Evolutionary conservation across 495 filamentous ascomycete species (phyloP), one percentile per base, ranked within the genome.

Genomic region (Lindgomyces ingoldianus): DNA sequence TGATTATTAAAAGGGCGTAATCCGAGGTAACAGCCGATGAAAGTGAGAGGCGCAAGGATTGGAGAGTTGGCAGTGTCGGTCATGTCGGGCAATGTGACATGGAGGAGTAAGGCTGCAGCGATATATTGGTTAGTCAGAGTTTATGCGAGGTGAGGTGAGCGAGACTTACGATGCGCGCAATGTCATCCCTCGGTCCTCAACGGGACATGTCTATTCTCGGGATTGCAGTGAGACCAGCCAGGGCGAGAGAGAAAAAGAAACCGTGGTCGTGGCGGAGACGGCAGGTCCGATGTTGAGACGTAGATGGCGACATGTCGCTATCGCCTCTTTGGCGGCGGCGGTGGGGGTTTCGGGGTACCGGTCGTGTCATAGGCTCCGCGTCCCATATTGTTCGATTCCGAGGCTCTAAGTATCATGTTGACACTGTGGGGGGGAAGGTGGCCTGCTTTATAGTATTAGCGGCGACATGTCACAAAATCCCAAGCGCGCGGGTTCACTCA

Each of bases 301-400:
- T 33, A 48, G 12, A 42, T 50, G n/a, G 61, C 45, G 30, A 49
- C n/a, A 25, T 18, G 21, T 49, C n/a, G 63, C 49, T 67, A 73
- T 58, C 69, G 65, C 48, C 65, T 27, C 65, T 71, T 74, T 2
- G 72, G 72, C 18, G 67, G 72, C 33, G 67, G 70, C 42, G 70
- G 70, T 21, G 63, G 64, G 10, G 70, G 70, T 50, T 72, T 72
- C 2, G 70, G 72, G 12, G 72, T 74, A 6, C 72, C 72, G 9
- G 72, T 74, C 3, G 72, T 74, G 61, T 74, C 72, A 60, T 74
- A 74, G 21, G 72, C 72, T 54, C 72, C 72, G 46, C 72, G 72
- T 24, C 72, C 72, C 70, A 74, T 72, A 57, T 74, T 72, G 50
- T 21, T 68, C 2, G 70, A 54, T 41, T 64, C 60, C 10, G 60